Base-by-base conservation (phyloP, 371 early-diverging fungal genomes). In the Synchytrium microbalum region DNA sequence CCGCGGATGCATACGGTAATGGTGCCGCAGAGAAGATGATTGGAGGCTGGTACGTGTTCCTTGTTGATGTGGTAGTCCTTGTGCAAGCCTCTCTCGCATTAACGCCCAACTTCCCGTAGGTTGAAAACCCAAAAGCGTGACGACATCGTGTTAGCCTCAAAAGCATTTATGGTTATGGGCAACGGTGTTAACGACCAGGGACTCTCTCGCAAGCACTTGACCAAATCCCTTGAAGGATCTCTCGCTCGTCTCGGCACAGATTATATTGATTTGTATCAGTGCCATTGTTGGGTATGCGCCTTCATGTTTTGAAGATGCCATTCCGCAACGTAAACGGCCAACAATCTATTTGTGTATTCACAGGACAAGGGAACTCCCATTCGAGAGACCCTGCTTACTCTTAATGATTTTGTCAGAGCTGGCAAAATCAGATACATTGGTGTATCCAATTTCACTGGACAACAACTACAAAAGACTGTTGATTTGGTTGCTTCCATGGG, bases 151-250 rank as follows among this genome's bases (percentile, higher is more conserved):
- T 10, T 38, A 38, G 46, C 46, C 5, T 10, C 46, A 38, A 38
- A 38, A 38, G 46, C 46, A 38, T 38, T 19, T 19, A 38, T 10
- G 19, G 10, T 19, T 38, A 38, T 38, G 46, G 46, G 46, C 5
- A 59, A 46, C 30, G 60, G 46, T 38, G 62, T 71, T 0, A 81
- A 72, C 32, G 27, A 61, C 1, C 19, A 24, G 55, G 82, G 82
- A 8, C 60, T 80, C 23, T 74, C 79, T 29, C 73, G 83, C 33
- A 81, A 82, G 64, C 78, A 79, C 60, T 75, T 83, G 30, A 75
- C 79, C 56, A 78, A 76, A 57, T 69, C 79, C 25, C 64, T 77
- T 14, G 79, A 83, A 16, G 81, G 69, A 14, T 77, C 77, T 16
- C 66, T 84, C 13, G 54, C 74, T 56, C 71, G 85, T 19, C 64